A percentile compares a stretch with the other conserved stretches of the same genome.
Evolutionary conservation across 345 rosid species (phyloP).

Genomic region (Populus ilicifolia): DNA sequence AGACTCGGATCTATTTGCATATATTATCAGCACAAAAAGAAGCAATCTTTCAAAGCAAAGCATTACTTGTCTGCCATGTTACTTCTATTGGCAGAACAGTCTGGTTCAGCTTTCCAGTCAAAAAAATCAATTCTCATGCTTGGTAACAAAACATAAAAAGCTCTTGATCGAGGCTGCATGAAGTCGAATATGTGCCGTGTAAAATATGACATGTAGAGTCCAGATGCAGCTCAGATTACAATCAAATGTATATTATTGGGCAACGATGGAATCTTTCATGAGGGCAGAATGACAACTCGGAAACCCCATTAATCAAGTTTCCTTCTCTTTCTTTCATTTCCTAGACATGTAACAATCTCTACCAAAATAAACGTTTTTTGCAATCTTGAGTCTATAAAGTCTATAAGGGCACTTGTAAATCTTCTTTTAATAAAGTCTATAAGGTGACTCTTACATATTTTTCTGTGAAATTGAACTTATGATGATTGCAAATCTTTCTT

Average conservation of each 20-base stretch:
- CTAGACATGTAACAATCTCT: conserved; percentile 35
- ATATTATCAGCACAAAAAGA: neutral
- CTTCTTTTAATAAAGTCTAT: too few relatives aligned
- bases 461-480: too few relatives aligned
- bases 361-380: neutral
- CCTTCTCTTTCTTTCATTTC: conserved; percentile 18
- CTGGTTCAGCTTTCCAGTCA: too few relatives aligned
- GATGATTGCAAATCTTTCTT: too few relatives aligned
- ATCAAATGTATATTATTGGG: conserved; percentile 8
- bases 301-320: conserved; percentile 22
- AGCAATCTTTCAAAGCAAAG: too few relatives aligned
- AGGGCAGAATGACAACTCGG: conserved; percentile 7
- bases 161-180: neutral
- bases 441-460: too few relatives aligned
- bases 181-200: neutral
- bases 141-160: too few relatives aligned
- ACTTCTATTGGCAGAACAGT: neutral
- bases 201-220: conserved; percentile 3
- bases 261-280: conserved; percentile 34
- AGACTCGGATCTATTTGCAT: neutral
- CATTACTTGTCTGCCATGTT: neutral
- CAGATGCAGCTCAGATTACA: conserved; percentile 27
- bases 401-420: too few relatives aligned
- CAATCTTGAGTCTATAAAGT: too few relatives aligned
- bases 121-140: too few relatives aligned